A percentile compares a stretch with the other conserved stretches of the same genome.
Conservation (phyloP, 2,329 filamentous ascomycete species). For the Eutypella sp. region DNA sequence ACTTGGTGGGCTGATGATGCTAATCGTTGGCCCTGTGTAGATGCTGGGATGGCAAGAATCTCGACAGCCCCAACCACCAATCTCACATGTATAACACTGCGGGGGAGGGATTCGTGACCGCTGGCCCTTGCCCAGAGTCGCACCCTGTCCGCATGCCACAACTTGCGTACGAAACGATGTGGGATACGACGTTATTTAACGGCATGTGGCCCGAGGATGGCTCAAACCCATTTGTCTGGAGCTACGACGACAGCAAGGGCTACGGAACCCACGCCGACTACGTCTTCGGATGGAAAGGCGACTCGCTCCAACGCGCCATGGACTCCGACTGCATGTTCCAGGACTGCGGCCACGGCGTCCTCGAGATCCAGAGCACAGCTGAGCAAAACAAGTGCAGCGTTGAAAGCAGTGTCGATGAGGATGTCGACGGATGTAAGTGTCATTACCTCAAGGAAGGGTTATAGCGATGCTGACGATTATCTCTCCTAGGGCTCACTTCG, state of each 20-base stretch:
- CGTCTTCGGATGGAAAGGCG: conserved; percentile 28
- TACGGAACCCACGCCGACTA: conserved; percentile 32
- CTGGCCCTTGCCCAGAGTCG: conserved; percentile 19
- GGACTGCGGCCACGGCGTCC: conserved; percentile 26
- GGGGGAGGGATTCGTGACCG: conserved; percentile 12
- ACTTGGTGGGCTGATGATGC: not conserved
- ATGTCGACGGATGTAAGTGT: conserved; percentile 26
- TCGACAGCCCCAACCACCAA: conserved; percentile 5
- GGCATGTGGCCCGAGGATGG: conserved; percentile 27
- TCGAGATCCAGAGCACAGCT: conserved; percentile 27
- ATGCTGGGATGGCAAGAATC: conserved; percentile 12
- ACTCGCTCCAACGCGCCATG: conserved; percentile 22
- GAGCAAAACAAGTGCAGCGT: conserved; percentile 29
- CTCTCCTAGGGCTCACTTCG: not conserved
- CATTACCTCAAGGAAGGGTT: not conserved
- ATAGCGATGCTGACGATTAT: not conserved
- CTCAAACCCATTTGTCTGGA: conserved; percentile 19
- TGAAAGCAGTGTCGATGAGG: conserved; percentile 23
- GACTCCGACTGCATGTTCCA: conserved; percentile 31
- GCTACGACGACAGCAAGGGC: conserved; percentile 21
- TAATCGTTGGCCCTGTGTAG: not conserved
- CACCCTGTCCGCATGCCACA: conserved; percentile 31
- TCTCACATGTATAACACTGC: conserved; percentile 16
- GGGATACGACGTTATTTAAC: conserved; percentile 32
- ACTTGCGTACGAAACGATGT: conserved; percentile 36